Base-by-base conservation (phyloP, 1,139 yeast species). In the Pichia sp. region DNA sequence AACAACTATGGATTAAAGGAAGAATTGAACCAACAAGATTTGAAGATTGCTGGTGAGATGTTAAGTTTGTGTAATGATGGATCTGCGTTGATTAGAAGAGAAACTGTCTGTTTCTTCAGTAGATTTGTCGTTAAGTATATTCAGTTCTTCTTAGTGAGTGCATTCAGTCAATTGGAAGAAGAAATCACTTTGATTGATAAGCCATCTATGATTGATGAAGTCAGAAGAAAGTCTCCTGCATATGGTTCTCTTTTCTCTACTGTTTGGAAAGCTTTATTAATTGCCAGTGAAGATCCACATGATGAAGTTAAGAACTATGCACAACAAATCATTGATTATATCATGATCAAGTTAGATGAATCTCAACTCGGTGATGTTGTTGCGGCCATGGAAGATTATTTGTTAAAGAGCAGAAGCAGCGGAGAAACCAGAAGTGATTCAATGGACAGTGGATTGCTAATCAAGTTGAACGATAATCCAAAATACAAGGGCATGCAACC, bases 211-310 rank as follows among this genome's bases (percentile, higher is more conserved):
- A 72, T 82, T 36, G 83, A 79, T 51, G 85, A 81, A 45, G 77
- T 79, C 52, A 71, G 85, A 48, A 76, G 77, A 57, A 73, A 70
- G 48, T 79, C 83, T 0, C 90, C 90, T 0, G 85, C 96, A 0
- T 86, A 87, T 62, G 96, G 96, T 1, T 84, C 96, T 0, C 77
- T 89, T n/a, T 89, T 85, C 64, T 79, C 89, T 49, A 85, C 95
- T 1, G 77, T 86, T 17, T 93, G 98, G 97, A 85, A 89, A 56
- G 83, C 94, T 0, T 67, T 93, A 33, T 70, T 94, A 43, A 81
- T 89, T 42, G 69, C 90, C 36, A 78, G 96, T 1, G 94, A 86
- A 56, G 99, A 93, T 65, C 97, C 99, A 0, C 94, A 85, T 63
- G 71, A 78, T 38, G 96, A 90, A 65, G 91, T 91, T 10, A 83